Evolutionary conservation across 2,329 filamentous ascomycete genomes (phyloP).

Genomic region (Stagonosporopsis rhizophila): DNA sequence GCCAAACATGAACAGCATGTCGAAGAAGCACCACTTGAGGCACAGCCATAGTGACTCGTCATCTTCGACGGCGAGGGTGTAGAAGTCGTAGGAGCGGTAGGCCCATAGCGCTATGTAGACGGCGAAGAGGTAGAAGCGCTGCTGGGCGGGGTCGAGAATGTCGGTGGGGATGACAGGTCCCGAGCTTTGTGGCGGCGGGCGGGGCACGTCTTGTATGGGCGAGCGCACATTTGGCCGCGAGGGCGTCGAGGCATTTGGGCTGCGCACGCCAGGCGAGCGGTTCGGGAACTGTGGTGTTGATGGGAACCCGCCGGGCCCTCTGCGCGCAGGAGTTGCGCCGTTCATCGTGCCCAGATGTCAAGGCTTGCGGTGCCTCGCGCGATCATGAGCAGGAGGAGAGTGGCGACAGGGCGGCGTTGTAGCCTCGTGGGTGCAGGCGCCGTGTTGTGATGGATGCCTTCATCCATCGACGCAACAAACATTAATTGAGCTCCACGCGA

Average conservation of each 20-base stretch:
- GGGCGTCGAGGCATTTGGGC: slow-evolving; percentile 31
- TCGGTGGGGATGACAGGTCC: slow-evolving; percentile 79
- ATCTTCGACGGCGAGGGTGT: slow-evolving; percentile 77
- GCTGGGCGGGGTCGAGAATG: slow-evolving; percentile 86
- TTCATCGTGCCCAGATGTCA: slow-evolving; percentile 69
- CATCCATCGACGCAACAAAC: slow-evolving; percentile 7
- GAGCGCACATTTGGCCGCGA: slow-evolving; percentile 45
- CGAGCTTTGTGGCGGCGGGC: slow-evolving; percentile 28
- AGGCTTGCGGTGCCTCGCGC: slow-evolving; percentile 4
- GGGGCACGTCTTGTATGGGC: slow-evolving; percentile 45
- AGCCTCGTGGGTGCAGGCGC: slow-evolving; percentile 6
- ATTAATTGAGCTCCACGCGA: slow-evolving; percentile 10
- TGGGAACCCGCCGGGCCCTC: slow-evolving; percentile 79
- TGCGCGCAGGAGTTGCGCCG: slow-evolving; percentile 72
- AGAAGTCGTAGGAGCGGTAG: slow-evolving; percentile 89
- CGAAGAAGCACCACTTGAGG: slow-evolving; percentile 90
- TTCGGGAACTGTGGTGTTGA: slow-evolving; percentile 69
- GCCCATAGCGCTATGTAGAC: slow-evolving; percentile 77
- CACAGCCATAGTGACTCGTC: slow-evolving; percentile 89
- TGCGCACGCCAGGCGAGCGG: slow-evolving; percentile 37
- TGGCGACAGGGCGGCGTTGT: background rate
- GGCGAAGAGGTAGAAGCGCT: slow-evolving; percentile 85
- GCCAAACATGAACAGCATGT: slow-evolving; percentile 85
- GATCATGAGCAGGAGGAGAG: slow-evolving; percentile 1
- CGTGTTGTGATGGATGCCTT: slow-evolving; percentile 14